Base-by-base conservation (phyloP, 2,329 filamentous ascomycete genomes). In the Fusarium tricinctum region DNA sequence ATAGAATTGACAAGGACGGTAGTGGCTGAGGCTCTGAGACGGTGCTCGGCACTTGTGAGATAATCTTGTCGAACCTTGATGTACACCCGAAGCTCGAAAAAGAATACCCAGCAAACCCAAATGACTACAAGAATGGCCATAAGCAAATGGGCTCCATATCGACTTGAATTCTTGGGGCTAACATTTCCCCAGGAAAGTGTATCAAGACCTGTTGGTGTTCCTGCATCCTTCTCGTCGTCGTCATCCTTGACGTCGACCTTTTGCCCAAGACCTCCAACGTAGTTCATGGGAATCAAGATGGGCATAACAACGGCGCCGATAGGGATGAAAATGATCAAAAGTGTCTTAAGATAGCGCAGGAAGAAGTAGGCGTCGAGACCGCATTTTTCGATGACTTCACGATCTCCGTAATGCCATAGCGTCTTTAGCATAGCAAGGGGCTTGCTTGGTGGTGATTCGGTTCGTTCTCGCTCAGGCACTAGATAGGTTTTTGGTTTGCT, bases 291-390 rank as follows among this genome's bases (percentile, higher is more conserved):
- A 4, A 98, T 81, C 43, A 99, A 82, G 23, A 97, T 91, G 0
- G 96, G 96, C 54, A 97, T 83, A 28, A 97, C 90, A 50, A 97
- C 75, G 26, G 88, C 71, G 14, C 92, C 89, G 58, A 97, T 89
- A 2, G 96, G 94, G 39, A 97, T 81, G 77, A 99, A 98, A 66
- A 99, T 97, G 76, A 97, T 90, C 43, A 98, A 86, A 7, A 98
- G 88, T 78, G 75, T 86, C 69, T 87, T 87, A 15, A 89, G 86
- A 75, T 97, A 99, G 66, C 97, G 92, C 2, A 99, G 85, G 78
- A 99, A 99, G 83, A 98, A 97, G 81, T 97, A 99, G 74, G 95
- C 94, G 77, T 99, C 96, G 12, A 99, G 87, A 19, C 96, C 96
- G 72, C 95, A 97, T 79, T 97, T 97, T 53, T 95, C 91, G 73